Evolutionary conservation across 2,329 filamentous ascomycete species (phyloP).

Genomic region (Cordyceps tenuipes): DNA sequence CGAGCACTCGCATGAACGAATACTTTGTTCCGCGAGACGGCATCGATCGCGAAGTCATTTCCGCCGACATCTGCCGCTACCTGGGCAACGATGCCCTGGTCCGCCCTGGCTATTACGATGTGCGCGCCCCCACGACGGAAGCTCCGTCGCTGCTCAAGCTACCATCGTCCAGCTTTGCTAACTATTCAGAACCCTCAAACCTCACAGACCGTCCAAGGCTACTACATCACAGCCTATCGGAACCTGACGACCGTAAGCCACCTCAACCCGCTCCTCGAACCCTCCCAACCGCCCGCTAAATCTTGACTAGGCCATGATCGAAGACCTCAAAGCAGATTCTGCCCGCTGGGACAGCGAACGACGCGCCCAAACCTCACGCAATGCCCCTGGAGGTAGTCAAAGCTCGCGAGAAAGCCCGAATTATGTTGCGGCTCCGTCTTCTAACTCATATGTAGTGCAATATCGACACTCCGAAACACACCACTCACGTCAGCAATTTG

Average conservation of each 20-base stretch:
- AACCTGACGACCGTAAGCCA: constrained; percentile 65
- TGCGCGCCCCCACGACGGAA: constrained; percentile 31
- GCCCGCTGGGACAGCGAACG: constrained; percentile 54
- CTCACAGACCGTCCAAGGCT: constrained; percentile 58
- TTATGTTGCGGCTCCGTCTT: constrained; percentile 40
- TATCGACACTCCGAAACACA: constrained; percentile 48
- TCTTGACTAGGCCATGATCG: constrained; percentile 48
- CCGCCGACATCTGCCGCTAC: constrained; percentile 76
- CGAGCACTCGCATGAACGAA: constrained; percentile 56
- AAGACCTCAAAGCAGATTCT: constrained; percentile 54
- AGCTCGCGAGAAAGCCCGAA: constrained; percentile 42
- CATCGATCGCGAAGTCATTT: constrained; percentile 77
- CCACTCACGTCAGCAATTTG: constrained; percentile 39
- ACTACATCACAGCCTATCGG: constrained; percentile 71
- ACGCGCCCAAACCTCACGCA: constrained; percentile 46
- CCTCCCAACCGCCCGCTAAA: constrained; percentile 4
- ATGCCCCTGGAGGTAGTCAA: constrained; percentile 49
- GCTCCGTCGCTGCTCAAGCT: neutral
- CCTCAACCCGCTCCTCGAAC: neutral
- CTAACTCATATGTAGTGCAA: constrained; percentile 52
- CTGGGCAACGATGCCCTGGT: constrained; percentile 75
- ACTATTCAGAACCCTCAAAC: constrained; percentile 41
- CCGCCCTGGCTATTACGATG: constrained; percentile 65
- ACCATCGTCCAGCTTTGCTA: neutral
- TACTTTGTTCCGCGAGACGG: constrained; percentile 75